Base-by-base conservation (phyloP, 805 yeast species). In the Candida xyloterini region DNA sequence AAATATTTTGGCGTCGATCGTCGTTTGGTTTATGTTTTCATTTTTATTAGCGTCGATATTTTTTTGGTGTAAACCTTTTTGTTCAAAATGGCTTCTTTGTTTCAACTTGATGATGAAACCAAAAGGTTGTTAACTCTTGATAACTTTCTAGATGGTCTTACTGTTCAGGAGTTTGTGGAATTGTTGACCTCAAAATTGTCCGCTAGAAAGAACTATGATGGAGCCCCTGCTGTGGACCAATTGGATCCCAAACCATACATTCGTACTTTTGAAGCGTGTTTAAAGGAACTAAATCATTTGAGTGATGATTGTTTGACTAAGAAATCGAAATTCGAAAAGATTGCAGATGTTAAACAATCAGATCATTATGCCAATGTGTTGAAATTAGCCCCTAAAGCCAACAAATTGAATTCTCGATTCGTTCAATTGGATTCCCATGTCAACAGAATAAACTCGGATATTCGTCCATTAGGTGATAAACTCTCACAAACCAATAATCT, bases 191-290 rank as follows among this genome's bases (percentile, higher is more conserved):
- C 46, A 11, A 44, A 49, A 53, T 85, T 83, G 48, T 68, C 75
- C 11, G 51, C 68, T 21, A 70, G 71, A 43, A 74, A 70, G 10
- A 24, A 26, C n/a, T 21, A 22, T 13, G 71, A 73, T 7, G 76
- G 72, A 45, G 76, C 71, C 21, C 71, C 74, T 42, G 67, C 73
- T 29, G 57, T 74, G 23, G 78, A 75, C 30, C 73, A 72, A 54
- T 62, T 88, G 39, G 96, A 93, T 55, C 96, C 98, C 1, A 88
- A 87, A 55, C 98, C 98, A 2, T 93, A 86, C 57, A 91, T 91
- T 33, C 76, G 96, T 50, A 87, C 96, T 0, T 90, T 93, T 60
- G 97, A 91, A 57, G 79, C 90, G 1, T 86, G 93, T 2, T 66
- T 89, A 31, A 71, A 79, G 32, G 91, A 87, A 53, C 66, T 91